Base-by-base conservation (phyloP, 192 early-diverging fungal species). In the Kickxella alabastrina region DNA sequence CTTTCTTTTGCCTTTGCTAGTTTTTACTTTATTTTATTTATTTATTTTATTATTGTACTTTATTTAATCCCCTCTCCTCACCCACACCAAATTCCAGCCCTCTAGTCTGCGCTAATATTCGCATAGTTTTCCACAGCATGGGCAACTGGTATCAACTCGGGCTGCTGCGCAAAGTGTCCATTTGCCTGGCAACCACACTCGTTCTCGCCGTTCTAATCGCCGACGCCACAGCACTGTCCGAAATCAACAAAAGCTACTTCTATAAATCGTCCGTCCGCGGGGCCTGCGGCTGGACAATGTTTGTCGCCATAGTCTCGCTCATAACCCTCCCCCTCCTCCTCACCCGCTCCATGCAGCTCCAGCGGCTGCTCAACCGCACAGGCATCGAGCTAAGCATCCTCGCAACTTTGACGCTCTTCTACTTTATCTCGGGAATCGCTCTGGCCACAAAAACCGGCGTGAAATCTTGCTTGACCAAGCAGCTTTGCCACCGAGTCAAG, bases 311-410 rank as follows among this genome's bases (percentile, higher is more conserved):
- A 2, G 28, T 59, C 3, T 51, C 57, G 34, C 32, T 54, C 6
- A 4, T 60, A 7, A 14, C 40, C 6, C 44, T 62, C 6, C 59
- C 60, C 12, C 54, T 51, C 3, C 39, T 69, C 14, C 45, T 62
- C 25, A 62, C 59, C 26, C 43, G 45, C 17, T 35, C 39, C 8
- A 35, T 31, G 40, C 26, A 41, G 9, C 19, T 69, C 18, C 67
- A 62, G 59, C 59, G 59, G 22, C 22, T 50, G 39, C 25, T 58
- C 40, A 69, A 62, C 52, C 59, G 67, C 39, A 70, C 67, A 1
- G 59, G 34, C 14, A 17, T 63, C 25, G 67, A 70, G 46, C 59
- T 59, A 2, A 19, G 21, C 8, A 39, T 59, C 21, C 40, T 70
- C 12, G 60, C 39, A 21, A 5, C 51, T 4, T 25, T 62, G 6